A percentile compares a stretch with the other conserved stretches of the same genome.
Conservation (phyloP, 257 asterid genomes). For the Nicotiana tabacum region DNA sequence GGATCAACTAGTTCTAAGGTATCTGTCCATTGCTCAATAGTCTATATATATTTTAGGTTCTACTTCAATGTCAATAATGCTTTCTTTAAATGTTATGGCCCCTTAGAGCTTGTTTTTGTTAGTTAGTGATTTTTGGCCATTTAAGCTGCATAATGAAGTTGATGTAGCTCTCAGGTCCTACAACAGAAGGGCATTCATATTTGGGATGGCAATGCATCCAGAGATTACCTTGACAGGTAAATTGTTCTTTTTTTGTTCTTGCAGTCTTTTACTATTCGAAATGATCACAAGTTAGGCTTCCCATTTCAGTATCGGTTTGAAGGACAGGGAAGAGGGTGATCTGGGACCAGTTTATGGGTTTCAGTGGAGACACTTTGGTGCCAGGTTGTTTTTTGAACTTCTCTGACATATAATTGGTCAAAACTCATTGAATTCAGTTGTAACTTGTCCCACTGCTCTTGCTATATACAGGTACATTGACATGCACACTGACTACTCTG, state of each 20-base stretch:
- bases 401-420: slow-evolving; percentile 6
- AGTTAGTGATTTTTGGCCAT: neutral
- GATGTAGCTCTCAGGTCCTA: slow-evolving; percentile 20
- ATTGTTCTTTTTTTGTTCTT: neutral
- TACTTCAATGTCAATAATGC: neutral
- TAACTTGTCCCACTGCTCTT: slow-evolving; percentile 2
- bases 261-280: neutral
- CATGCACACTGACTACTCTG: slow-evolving; percentile 45
- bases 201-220: slow-evolving; percentile 55
- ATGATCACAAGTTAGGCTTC: neutral
- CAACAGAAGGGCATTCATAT: slow-evolving; percentile 46
- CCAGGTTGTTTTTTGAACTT: slow-evolving; percentile 24
- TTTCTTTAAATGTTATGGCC: neutral
- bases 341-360: slow-evolving; percentile 47
- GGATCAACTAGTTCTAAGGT: slow-evolving; percentile 98
- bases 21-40: slow-evolving; percentile 8
- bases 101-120: neutral
- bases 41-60: neutral
- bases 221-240: slow-evolving; percentile 47
- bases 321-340: slow-evolving; percentile 46
- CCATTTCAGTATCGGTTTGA: slow-evolving; percentile 37
- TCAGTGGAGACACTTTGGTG: slow-evolving; percentile 52
- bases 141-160: neutral
- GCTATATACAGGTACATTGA: slow-evolving; percentile 32
- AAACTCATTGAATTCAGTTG: neutral